Evolutionary conservation across 2,329 filamentous ascomycete genomes (phyloP).

Genomic region (Penicillium polonicum): DNA sequence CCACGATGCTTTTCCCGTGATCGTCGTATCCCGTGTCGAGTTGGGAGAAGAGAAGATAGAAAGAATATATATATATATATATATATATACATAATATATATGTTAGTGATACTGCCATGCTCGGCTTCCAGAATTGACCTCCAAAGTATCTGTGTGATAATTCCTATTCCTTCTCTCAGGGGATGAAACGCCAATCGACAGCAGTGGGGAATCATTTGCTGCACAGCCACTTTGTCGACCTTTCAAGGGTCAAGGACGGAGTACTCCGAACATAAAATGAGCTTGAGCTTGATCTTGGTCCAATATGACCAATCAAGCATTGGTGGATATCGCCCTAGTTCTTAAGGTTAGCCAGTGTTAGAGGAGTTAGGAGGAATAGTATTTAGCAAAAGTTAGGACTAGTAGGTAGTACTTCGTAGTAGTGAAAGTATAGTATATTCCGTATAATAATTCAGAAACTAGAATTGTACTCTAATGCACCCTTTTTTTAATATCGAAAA

Average conservation of each 20-base stretch:
- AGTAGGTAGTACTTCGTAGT: no score
- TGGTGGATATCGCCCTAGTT: background rate
- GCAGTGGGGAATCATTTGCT: constrained; percentile 10
- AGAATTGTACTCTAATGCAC: no score
- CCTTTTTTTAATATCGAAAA: no score
- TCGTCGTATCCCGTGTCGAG: background rate
- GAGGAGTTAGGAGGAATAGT: background rate
- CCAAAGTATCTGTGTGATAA: background rate
- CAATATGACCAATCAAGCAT: background rate
- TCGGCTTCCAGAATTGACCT: background rate
- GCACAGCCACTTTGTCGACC: constrained; percentile 18
- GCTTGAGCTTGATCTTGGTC: constrained; percentile 1
- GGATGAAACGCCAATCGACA: constrained; percentile 9
- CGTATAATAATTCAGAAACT: no score
- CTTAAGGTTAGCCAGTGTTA: background rate
- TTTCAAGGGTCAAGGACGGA: background rate
- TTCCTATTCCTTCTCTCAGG: background rate
- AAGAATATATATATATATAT: no score
- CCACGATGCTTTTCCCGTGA: background rate
- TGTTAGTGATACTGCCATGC: background rate
- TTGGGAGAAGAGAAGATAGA: background rate
- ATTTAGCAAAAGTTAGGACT: no score
- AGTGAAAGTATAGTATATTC: no score
- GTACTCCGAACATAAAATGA: background rate
- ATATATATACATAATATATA: no score